Conservation (phyloP, 371 early-diverging fungal genomes). For the Smittium culicis region DNA sequence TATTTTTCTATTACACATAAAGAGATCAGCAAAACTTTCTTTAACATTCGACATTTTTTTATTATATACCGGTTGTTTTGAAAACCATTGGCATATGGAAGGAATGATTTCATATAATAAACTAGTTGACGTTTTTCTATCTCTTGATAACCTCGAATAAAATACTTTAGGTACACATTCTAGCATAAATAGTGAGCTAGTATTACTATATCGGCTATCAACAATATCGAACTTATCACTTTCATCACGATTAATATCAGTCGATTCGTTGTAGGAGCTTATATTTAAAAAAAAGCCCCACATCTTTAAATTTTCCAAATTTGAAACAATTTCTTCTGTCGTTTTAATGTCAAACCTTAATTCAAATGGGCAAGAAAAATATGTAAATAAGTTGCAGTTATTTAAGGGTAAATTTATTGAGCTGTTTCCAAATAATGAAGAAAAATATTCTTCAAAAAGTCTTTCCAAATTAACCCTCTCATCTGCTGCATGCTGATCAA, state of each 20-base stretch:
- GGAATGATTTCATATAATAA: neutral
- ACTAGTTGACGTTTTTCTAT: neutral
- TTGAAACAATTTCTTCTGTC: neutral
- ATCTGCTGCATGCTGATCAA: conserved; percentile 81
- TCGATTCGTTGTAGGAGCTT: neutral
- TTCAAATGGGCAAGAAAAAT: neutral
- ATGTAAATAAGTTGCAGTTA: neutral
- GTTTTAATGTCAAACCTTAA: neutral
- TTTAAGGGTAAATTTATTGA: neutral
- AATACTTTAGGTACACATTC: neutral
- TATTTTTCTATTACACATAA: neutral
- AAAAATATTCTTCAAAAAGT: conserved; percentile 44
- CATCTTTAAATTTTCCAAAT: neutral
- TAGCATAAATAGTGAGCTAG: neutral
- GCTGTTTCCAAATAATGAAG: neutral
- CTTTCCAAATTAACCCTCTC: conserved; percentile 59
- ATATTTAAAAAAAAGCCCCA: conserved; percentile 9
- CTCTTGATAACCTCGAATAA: neutral
- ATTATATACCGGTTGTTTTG: neutral
- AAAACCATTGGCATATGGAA: conserved; percentile 10
- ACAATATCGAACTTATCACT: neutral
- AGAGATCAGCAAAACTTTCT: too few species aligned
- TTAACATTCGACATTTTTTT: neutral
- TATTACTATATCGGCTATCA: too few species aligned
- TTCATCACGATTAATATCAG: neutral